Evolutionary conservation across 2,329 filamentous ascomycete genomes (phyloP).

Genomic region (Fusarium sp.): DNA sequence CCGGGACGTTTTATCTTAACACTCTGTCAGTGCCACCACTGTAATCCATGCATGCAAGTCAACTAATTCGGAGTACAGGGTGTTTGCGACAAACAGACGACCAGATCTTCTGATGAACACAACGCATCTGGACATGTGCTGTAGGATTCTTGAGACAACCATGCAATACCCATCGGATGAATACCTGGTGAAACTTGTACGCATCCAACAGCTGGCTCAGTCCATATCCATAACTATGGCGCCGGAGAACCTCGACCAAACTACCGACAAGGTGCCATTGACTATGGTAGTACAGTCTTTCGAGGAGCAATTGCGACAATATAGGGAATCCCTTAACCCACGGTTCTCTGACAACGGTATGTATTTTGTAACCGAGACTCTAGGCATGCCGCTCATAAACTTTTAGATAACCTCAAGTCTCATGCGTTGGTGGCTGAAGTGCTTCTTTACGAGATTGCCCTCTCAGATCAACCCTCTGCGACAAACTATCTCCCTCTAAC

Average conservation of each 20-base stretch:
- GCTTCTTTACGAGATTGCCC: constrained; percentile 59
- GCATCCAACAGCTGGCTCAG: constrained; percentile 61
- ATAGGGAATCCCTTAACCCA: constrained; percentile 51
- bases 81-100: constrained; percentile 60
- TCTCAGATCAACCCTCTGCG: constrained; percentile 53
- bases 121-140: constrained; percentile 57
- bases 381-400: constrained; percentile 10
- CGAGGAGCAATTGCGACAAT: constrained; percentile 56
- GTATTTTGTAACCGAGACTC: constrained; percentile 2
- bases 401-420: constrained; percentile 53
- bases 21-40: constrained; percentile 54
- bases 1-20: constrained; percentile 62
- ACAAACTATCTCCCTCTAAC: constrained; percentile 48
- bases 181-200: constrained; percentile 58
- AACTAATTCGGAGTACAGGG: constrained; percentile 41
- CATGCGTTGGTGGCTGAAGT: constrained; percentile 59
- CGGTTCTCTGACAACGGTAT: constrained; percentile 51
- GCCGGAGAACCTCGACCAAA: constrained; percentile 45
- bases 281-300: constrained; percentile 57
- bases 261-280: constrained; percentile 54
- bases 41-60: neutral
- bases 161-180: constrained; percentile 58
- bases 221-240: constrained; percentile 57
- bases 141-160: constrained; percentile 54
- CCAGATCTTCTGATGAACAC: constrained; percentile 62